Evolutionary conservation across 306 rosid genomes (phyloP), one percentile per base, ranked within the genome.

Genomic region (Gleditsia sinensis): DNA sequence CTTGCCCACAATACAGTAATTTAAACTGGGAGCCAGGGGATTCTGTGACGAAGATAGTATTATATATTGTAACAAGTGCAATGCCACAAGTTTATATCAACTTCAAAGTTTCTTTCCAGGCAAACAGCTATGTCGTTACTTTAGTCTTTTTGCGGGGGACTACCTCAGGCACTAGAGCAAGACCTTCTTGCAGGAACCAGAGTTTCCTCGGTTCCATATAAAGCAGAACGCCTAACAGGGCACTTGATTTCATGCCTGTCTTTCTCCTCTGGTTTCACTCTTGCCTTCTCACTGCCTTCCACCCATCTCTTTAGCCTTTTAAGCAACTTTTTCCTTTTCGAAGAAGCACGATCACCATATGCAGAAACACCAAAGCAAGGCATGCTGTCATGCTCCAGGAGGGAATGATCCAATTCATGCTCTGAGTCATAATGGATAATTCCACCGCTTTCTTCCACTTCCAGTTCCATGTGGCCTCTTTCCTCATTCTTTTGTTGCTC

Each of bases 81-180:
- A n/a, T n/a, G n/a, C n/a, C n/a, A n/a, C n/a, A n/a, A n/a, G n/a
- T n/a, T n/a, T n/a, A n/a, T n/a, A n/a, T n/a, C n/a, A n/a, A n/a
- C n/a, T n/a, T n/a, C n/a, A n/a, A n/a, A n/a, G n/a, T n/a, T n/a
- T n/a, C n/a, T n/a, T n/a, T n/a, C n/a, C n/a, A n/a, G n/a, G n/a
- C n/a, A n/a, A n/a, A n/a, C n/a, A n/a, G n/a, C n/a, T n/a, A n/a
- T n/a, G n/a, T n/a, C n/a, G n/a, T n/a, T n/a, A n/a, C n/a, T n/a
- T n/a, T n/a, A n/a, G n/a, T n/a, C n/a, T n/a, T n/a, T n/a, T n/a
- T n/a, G n/a, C n/a, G n/a, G n/a, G n/a, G n/a, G n/a, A n/a, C n/a
- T n/a, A n/a, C n/a, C n/a, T 84, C 77, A 81, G 21, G 88, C 83
- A 74, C 90, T 81, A 43, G 89, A 82, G 78, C 76, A 89, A 65